A percentile compares a stretch with the other conserved stretches of the same genome.
These are phyloP conservation scores for Urtica urens DNA, from an alignment of 306 rosid genomes.

Conservation along the genomic window DNA sequence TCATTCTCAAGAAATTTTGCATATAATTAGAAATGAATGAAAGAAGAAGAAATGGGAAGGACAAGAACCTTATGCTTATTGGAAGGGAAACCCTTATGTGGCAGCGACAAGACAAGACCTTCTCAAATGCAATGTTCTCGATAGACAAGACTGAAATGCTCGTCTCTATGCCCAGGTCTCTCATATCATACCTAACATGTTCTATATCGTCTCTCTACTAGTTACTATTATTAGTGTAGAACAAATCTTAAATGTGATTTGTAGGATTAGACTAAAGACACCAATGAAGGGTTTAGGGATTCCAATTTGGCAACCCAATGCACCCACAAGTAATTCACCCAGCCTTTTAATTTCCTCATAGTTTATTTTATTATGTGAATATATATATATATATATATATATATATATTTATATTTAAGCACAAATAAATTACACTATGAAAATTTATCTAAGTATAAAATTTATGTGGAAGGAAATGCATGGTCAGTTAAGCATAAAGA, in stretches of 20 bases:
- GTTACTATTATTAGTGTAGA: too few species aligned
- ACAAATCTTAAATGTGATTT: too few species aligned
- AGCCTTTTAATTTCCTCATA: too few species aligned
- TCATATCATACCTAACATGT: background rate
- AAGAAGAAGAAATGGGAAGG: conserved; percentile 7
- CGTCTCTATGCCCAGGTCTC: background rate
- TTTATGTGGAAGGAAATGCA: too few species aligned
- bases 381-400: too few species aligned
- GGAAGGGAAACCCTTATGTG: conserved; percentile 12
- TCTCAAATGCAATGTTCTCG: conserved; percentile 2
- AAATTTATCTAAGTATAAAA: too few species aligned
- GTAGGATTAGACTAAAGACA: conserved; percentile 1
- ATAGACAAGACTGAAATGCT: conserved; percentile 6
- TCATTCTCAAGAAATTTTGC: too few species aligned
- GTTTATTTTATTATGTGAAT: too few species aligned
- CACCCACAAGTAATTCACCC: background rate
- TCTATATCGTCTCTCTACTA: too few species aligned
- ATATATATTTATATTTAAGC: too few species aligned
- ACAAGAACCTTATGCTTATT: conserved; percentile 12
- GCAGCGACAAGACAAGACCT: background rate
- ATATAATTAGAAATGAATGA: conserved; percentile 8
- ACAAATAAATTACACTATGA: too few species aligned
- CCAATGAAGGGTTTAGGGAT: background rate
- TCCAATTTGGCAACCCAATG: conserved; percentile 11
- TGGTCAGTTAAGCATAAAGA: too few species aligned